A percentile compares a stretch with the other conserved stretches of the same genome.
Conservation (phyloP, 208 protist genomes). For the Crithidia acanthocephali region DNA sequence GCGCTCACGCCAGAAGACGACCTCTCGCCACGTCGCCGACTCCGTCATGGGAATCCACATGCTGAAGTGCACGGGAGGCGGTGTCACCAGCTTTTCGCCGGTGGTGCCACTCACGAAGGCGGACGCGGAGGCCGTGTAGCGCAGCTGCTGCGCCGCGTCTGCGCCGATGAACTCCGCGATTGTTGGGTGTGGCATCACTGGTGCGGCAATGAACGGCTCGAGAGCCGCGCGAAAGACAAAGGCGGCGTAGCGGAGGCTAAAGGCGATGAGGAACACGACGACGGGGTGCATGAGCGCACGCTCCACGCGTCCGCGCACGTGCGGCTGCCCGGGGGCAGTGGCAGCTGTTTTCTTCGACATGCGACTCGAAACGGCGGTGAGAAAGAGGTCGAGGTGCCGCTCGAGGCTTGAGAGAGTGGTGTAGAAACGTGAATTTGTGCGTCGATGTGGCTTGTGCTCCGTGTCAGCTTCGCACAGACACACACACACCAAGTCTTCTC, state of each 20-base stretch:
- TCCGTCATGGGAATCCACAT: conserved; percentile 38
- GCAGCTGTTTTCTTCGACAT: background rate
- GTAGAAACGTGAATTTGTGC: too few relatives aligned
- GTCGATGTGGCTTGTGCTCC: too few relatives aligned
- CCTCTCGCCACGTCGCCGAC: conserved; percentile 67
- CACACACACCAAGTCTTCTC: too few relatives aligned
- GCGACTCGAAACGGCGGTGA: background rate
- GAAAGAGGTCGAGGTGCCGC: too few relatives aligned
- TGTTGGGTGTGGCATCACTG: conserved; percentile 25
- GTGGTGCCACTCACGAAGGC: conserved; percentile 21
- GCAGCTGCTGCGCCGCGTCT: background rate
- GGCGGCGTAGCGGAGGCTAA: conserved; percentile 14
- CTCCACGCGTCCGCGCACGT: conserved; percentile 1
- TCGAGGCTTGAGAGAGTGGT: too few relatives aligned
- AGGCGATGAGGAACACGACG: conserved; percentile 24
- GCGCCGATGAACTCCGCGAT: conserved; percentile 15
- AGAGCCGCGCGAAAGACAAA: conserved; percentile 17
- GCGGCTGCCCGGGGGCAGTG: background rate
- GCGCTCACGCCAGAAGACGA: conserved; percentile 59
- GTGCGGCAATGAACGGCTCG: conserved; percentile 26
- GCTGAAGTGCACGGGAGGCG: conserved; percentile 36
- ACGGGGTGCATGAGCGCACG: conserved; percentile 23
- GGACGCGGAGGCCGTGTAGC: background rate
- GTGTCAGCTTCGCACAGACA: too few relatives aligned
- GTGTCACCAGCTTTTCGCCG: conserved; percentile 23